Percentiles rank a stretch among this genome's conserved stretches.
phyloP scores from a whole-genome alignment of 495 filamentous ascomycete species.

The Hypoxylon rickii region DNA sequence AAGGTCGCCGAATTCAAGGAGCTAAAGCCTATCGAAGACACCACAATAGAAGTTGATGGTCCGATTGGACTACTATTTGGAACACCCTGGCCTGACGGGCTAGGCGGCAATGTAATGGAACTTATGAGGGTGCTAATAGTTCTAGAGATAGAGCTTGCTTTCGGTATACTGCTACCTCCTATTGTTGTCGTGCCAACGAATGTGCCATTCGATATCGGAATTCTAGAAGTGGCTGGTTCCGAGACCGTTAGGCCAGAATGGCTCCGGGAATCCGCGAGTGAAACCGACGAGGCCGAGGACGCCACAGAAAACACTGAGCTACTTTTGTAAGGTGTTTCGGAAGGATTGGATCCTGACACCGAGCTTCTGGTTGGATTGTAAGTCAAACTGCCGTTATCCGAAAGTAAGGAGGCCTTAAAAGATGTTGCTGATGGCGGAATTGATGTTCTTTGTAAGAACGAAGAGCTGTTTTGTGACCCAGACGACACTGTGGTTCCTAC shows the following conservation, averaged over 20 bases:
- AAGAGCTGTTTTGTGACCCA: conserved; percentile 1
- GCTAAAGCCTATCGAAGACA: background rate
- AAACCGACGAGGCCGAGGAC: background rate
- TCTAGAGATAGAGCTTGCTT: background rate
- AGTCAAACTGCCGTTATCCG: conserved; percentile 4
- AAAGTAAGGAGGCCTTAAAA: conserved; percentile 1
- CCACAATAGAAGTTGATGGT: background rate
- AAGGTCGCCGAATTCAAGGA: background rate
- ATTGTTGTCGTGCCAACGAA: too few relatives aligned
- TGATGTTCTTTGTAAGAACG: background rate
- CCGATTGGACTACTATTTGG: conserved; percentile 2
- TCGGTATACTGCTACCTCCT: background rate
- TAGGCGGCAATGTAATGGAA: background rate
- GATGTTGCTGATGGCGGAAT: background rate
- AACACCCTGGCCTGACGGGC: conserved; percentile 7
- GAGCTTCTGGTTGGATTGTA: conserved; percentile 15
- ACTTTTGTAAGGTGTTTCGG: conserved; percentile 7
- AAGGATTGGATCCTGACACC: conserved; percentile 6
- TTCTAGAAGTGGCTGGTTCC: conserved; percentile 2
- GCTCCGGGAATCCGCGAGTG: background rate
- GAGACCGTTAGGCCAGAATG: background rate
- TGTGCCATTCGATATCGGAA: too few relatives aligned
- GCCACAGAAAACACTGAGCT: background rate
- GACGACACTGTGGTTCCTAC: background rate
- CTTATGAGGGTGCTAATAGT: conserved; percentile 2